Evolutionary conservation across 805 yeast genomes (phyloP).

Genomic region (Cyberlindnera mycetangii): DNA sequence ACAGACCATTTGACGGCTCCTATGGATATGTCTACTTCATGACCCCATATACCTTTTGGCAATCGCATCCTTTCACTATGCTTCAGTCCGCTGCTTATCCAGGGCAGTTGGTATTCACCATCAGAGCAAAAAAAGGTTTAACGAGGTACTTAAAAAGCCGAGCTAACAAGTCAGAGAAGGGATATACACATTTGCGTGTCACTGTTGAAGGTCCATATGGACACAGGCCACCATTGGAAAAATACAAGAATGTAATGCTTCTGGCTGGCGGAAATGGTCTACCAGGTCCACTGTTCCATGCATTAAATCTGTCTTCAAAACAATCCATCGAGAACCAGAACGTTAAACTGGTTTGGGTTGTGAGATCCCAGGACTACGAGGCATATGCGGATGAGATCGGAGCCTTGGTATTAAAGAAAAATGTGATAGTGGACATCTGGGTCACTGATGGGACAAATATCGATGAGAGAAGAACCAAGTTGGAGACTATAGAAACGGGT

Average conservation of each 20-base stretch:
- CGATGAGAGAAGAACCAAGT: slow-evolving; percentile 43
- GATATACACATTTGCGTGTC: slow-evolving; percentile 33
- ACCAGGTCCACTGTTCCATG: slow-evolving; percentile 48
- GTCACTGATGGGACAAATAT: slow-evolving; percentile 34
- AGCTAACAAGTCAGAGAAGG: slow-evolving; percentile 28
- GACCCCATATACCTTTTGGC: slow-evolving; percentile 54
- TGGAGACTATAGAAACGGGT: background rate
- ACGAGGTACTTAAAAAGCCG: slow-evolving; percentile 42
- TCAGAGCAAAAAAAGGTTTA: slow-evolving; percentile 57
- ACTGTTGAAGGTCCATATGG: slow-evolving; percentile 68
- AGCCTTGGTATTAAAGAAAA: slow-evolving; percentile 23
- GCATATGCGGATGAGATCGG: slow-evolving; percentile 48
- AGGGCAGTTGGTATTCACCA: slow-evolving; percentile 39
- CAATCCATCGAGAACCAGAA: slow-evolving; percentile 29
- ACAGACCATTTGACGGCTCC: slow-evolving; percentile 56
- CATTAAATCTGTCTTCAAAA: slow-evolving; percentile 27
- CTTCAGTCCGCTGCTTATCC: slow-evolving; percentile 39
- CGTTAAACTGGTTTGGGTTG: slow-evolving; percentile 59
- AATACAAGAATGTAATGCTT: slow-evolving; percentile 37
- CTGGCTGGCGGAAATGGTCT: slow-evolving; percentile 55
- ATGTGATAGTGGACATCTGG: slow-evolving; percentile 34
- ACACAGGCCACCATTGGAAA: slow-evolving; percentile 34
- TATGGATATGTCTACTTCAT: slow-evolving; percentile 57
- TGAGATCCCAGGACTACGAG: slow-evolving; percentile 46
- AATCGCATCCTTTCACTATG: slow-evolving; percentile 72